Evolutionary conservation across 192 early-diverging fungal genomes (phyloP).

Genomic region (Podila verticillata): DNA sequence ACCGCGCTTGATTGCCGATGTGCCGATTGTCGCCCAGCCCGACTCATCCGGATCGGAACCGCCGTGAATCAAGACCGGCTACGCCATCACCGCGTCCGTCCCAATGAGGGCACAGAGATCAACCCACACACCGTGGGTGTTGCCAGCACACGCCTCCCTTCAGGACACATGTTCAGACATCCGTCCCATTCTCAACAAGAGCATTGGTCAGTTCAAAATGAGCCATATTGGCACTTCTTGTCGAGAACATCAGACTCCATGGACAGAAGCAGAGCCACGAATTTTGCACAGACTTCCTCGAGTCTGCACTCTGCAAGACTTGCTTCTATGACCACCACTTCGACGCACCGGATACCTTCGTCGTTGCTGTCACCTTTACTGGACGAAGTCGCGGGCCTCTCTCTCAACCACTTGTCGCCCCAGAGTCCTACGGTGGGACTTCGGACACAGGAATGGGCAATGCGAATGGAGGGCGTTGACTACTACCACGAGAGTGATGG

Average conservation of each 20-base stretch:
- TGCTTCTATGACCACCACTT: too few species aligned
- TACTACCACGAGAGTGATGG: constrained; percentile 18
- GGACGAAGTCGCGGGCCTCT: background rate
- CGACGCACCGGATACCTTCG: background rate
- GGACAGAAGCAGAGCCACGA: background rate
- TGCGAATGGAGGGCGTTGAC: constrained; percentile 3
- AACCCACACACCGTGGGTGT: background rate
- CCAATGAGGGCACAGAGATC: background rate
- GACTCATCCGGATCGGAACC: constrained; percentile 9
- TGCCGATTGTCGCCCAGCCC: constrained; percentile 10
- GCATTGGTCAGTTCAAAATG: background rate
- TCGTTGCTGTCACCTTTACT: background rate
- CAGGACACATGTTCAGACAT: constrained; percentile 17
- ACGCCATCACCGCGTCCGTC: background rate
- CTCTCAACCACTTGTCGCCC: background rate
- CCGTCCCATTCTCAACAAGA: background rate
- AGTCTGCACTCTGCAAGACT: too few species aligned
- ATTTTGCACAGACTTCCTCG: background rate
- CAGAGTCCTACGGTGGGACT: background rate
- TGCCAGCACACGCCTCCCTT: background rate
- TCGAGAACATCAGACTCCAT: background rate
- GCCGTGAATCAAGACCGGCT: background rate
- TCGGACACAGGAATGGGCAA: constrained; percentile 19
- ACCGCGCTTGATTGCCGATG: constrained; percentile 11
- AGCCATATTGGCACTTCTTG: background rate